Base-by-base conservation (phyloP, 1,284 basidiomycete species). In the Cutaneotrichosporon daszewskae region DNA sequence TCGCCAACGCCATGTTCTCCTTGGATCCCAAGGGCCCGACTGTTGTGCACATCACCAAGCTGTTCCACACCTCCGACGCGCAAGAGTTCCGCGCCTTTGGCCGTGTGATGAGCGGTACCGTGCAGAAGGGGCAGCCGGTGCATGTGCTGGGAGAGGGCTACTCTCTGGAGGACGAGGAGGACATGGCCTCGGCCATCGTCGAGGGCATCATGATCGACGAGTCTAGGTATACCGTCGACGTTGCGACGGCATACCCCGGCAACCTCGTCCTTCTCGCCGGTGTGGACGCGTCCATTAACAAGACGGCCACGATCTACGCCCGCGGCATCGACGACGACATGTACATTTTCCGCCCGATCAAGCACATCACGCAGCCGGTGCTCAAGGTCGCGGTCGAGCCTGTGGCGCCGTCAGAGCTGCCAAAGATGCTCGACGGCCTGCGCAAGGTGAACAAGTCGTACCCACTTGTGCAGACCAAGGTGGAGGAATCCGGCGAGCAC, bases 371-470 rank as follows among this genome's bases (percentile, higher is more conserved):
- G 2, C 83, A 94, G 66, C 89, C 92, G 0, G 90, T 98, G n/a
- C 80, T 99, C 55, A 98, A 98, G 72, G 84, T 99, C 54, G 91
- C 95, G 19, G 95, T 99, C 42, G 95, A 99, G 73, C 95, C 95
- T 10, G 90, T 98, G 40, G 84, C 87, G 20, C 95, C 95, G 3
- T 94, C 92, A 12, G 95, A 99, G 71, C 76, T 99, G 42, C 95
- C 95, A 12, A 97, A 98, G 71, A 97, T 99, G 92, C 76, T 99
- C 51, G 85, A 94, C 32, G 95, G 95, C 37, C 73, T 99, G 49
- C 84, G 95, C 47, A 95, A 89, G 59, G 80, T 99, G 72, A 98
- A 97, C 77, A 98, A 97, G 72, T 88, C 86, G 27, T 99, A 98
- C 69, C 95, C 95, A 4, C 77, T 99, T 8, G 81, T 90, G 11